Percentiles rank a stretch among this genome's conserved stretches.
Evolutionary conservation across 768 basidiomycete genomes (phyloP).

Genomic region (Tephrocybe sp.): DNA sequence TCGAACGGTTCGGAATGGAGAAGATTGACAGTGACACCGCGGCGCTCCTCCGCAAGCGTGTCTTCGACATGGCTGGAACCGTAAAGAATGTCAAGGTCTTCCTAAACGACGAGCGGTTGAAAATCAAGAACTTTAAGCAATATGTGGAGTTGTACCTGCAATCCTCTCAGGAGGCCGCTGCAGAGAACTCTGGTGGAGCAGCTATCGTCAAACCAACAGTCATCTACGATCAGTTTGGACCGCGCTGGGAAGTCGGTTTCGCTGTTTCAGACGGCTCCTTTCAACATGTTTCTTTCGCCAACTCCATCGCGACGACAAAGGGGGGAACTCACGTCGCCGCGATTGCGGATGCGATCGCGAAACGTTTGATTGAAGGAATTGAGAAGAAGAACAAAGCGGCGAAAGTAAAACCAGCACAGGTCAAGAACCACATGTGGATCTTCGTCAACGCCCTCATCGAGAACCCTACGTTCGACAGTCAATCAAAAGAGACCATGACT

Average conservation of each 20-base stretch:
- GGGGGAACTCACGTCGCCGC: conserved; percentile 91
- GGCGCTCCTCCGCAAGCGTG: conserved; percentile 87
- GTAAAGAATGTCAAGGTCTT: conserved; percentile 91
- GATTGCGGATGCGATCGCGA: conserved; percentile 88
- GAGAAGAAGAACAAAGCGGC: conserved; percentile 98
- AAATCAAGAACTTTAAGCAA: conserved; percentile 94
- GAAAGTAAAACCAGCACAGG: conserved; percentile 88
- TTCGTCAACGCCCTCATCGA: conserved; percentile 96
- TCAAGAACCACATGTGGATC: conserved; percentile 98
- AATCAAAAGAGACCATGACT: conserved; percentile 96
- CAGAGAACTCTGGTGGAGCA: conserved; percentile 75
- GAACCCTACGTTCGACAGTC: conserved; percentile 98
- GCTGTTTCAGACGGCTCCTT: conserved; percentile 90
- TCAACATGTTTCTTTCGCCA: conserved; percentile 96
- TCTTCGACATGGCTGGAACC: conserved; percentile 97
- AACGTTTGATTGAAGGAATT: conserved; percentile 77
- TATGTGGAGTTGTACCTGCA: conserved; percentile 94
- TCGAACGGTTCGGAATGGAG: conserved; percentile 90
- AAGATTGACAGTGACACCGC: conserved; percentile 89
- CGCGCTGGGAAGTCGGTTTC: conserved; percentile 95
- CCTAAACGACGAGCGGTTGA: conserved; percentile 88
- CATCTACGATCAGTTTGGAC: conserved; percentile 77
- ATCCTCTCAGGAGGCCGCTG: conserved; percentile 69
- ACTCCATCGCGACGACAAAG: conserved; percentile 95
- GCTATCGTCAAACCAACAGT: conserved; percentile 73